Base-by-base conservation (phyloP, 495 filamentous ascomycete genomes). In the Lepidopterella palustris region DNA sequence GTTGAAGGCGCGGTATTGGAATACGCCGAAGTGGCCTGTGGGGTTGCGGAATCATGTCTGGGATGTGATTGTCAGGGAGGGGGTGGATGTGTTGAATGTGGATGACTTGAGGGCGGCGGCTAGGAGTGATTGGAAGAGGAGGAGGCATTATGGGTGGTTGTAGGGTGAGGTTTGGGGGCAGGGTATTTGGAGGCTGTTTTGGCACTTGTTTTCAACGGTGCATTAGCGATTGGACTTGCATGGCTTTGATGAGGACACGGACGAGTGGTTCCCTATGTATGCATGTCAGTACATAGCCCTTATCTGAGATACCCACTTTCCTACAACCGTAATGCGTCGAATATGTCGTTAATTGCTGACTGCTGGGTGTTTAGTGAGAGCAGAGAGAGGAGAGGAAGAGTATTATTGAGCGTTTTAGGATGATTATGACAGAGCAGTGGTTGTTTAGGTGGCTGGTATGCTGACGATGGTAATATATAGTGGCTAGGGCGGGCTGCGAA, bases 1-100 rank as follows among this genome's bases (percentile, higher is more conserved):
- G 0, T 25, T 70, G 21, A 66, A 60, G 49, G 57, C 42, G 15
- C 24, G 68, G 35, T 68, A 63, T 48, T 70, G 68, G 68, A 45
- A 48, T n/a, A 66, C 63, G 27, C 66, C 62, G 4, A 28, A 23
- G 24, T 72, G 71, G 62, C 70, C 70, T 2, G 61, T 72, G 4
- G 67, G 63, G 24, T 49, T 67, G 51, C 62, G 68, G 24, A 70
- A 66, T 31, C 49, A 57, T 4, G 54, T 70, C 15, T 70, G 68
- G 68, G 24, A 57, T 11, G 51, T 57, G 35, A 39, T 70, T 21
- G 51, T 66, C 8, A 6, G 53, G 26, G 55, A 59, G 40, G 68
- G 68, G 15, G 68, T 60, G 45, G 59, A 64, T 40, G 40, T 59
- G 23, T 24, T 70, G 40, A 70, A 62, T 53, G 68, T 65, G 3